Conservation (phyloP, 2,329 filamentous ascomycete species). For the Tolypocladium endophyticum region DNA sequence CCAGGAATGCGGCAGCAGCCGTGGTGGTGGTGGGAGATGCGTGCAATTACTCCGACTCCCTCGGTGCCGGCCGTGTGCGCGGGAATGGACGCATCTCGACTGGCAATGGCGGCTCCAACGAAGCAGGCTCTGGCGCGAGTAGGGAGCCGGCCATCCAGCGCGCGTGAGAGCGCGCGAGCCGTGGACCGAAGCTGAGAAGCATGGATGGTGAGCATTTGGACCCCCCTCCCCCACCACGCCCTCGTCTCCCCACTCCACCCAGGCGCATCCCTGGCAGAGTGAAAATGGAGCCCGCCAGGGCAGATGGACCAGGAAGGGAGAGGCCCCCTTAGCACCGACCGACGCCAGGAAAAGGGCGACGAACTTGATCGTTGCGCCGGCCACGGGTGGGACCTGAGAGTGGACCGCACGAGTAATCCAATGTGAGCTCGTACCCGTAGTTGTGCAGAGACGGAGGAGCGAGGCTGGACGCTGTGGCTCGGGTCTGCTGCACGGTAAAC, state of each 20-base stretch:
- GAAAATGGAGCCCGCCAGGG: neutral
- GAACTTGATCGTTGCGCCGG: neutral
- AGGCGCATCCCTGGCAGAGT: slow-evolving; percentile 1
- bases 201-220: neutral
- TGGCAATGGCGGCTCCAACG: neutral
- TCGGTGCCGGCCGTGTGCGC: neutral
- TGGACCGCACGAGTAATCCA: neutral
- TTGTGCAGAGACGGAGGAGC: neutral
- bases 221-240: neutral
- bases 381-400: neutral
- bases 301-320: neutral
- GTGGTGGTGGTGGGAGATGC: neutral
- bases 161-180: neutral
- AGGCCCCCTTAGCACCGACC: neutral
- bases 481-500: neutral
- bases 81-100: neutral
- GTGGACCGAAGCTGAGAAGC: neutral
- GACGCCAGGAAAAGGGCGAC: neutral
- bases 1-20: neutral
- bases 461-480: neutral
- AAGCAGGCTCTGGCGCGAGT: neutral
- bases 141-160: neutral
- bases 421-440: neutral
- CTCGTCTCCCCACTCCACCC: neutral
- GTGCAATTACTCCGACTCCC: neutral